Percentiles rank a stretch among this genome's conserved stretches.
These are phyloP conservation scores for Zopfochytrium polystomum DNA, from an alignment of 371 early-diverging fungal species.

Conservation along the genomic window DNA sequence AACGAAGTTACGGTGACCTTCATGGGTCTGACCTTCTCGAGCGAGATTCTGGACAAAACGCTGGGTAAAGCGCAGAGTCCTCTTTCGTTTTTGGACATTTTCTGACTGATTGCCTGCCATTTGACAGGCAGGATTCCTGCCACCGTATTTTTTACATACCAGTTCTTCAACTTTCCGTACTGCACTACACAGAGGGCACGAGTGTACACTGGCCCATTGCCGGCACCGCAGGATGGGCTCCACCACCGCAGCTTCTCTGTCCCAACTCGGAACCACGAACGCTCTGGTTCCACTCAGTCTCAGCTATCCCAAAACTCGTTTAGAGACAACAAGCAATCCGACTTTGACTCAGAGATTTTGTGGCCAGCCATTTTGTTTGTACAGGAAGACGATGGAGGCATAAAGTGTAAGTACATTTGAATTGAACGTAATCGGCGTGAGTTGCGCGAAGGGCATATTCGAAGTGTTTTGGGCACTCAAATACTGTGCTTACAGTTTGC, in stretches of 20 bases:
- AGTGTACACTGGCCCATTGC: slow-evolving; percentile 39
- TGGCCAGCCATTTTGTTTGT: slow-evolving; percentile 38
- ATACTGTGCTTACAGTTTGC: no score
- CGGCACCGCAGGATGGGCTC: slow-evolving; percentile 12
- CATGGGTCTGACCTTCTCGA: slow-evolving; percentile 31
- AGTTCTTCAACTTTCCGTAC: slow-evolving; percentile 43
- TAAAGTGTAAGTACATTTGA: no score
- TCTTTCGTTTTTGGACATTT: slow-evolving; percentile 3
- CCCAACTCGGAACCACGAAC: slow-evolving; percentile 14
- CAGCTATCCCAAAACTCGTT: slow-evolving; percentile 18
- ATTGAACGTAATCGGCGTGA: no score
- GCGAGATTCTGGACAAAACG: slow-evolving; percentile 4
- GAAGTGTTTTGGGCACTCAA: no score
- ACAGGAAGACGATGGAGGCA: slow-evolving; percentile 31
- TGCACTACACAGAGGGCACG: slow-evolving; percentile 25
- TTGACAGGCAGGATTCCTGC: slow-evolving; percentile 22
- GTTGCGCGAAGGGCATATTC: no score
- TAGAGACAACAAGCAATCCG: neutral
- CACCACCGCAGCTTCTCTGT: slow-evolving; percentile 28
- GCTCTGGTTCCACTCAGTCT: slow-evolving; percentile 15
- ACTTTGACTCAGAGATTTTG: slow-evolving; percentile 6
- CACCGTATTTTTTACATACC: slow-evolving; percentile 36
- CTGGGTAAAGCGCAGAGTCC: slow-evolving; percentile 5
- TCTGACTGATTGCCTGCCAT: neutral
- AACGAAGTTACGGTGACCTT: slow-evolving; percentile 35